Percentiles rank a stretch among this genome's conserved stretches.
phyloP scores from a whole-genome alignment of 179 eudicot genomes.

The Sideroxylon spinosum region DNA sequence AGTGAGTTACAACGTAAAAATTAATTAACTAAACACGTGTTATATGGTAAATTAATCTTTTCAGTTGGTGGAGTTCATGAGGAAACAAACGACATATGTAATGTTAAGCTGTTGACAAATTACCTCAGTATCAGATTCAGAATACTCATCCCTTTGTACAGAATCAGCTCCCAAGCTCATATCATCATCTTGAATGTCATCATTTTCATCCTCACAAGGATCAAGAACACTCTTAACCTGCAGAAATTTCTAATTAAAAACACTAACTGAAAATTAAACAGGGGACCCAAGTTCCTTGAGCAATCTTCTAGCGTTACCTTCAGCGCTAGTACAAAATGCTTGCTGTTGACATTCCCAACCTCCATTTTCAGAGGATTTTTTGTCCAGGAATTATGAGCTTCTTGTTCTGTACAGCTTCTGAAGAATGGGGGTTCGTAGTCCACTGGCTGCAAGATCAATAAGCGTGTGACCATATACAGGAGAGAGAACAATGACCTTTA shows the following conservation, averaged over 20 bases:
- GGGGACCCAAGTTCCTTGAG: neutral
- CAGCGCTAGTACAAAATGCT: constrained; percentile 79
- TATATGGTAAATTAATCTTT: neutral
- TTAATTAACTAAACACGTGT: neutral
- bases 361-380: constrained; percentile 88
- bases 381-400: constrained; percentile 66
- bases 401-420: constrained; percentile 79
- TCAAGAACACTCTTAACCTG: constrained; percentile 96
- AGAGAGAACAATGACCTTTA: neutral
- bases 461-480: neutral
- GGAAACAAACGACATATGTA: constrained; percentile 3
- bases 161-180: constrained; percentile 84
- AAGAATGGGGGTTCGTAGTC: constrained; percentile 98
- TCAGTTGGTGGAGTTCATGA: neutral
- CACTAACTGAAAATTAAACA: neutral
- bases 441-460: constrained; percentile 56
- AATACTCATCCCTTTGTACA: constrained; percentile 49
- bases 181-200: constrained; percentile 54
- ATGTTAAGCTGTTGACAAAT: neutral
- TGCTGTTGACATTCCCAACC: constrained; percentile 97
- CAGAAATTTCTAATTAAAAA: constrained; percentile 4
- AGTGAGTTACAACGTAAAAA: constrained; percentile 11
- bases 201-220: constrained; percentile 92
- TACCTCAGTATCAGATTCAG: constrained; percentile 79
- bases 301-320: constrained; percentile 45